Conservation (phyloP, 257 asterid genomes). For the Solanum pennellii region DNA sequence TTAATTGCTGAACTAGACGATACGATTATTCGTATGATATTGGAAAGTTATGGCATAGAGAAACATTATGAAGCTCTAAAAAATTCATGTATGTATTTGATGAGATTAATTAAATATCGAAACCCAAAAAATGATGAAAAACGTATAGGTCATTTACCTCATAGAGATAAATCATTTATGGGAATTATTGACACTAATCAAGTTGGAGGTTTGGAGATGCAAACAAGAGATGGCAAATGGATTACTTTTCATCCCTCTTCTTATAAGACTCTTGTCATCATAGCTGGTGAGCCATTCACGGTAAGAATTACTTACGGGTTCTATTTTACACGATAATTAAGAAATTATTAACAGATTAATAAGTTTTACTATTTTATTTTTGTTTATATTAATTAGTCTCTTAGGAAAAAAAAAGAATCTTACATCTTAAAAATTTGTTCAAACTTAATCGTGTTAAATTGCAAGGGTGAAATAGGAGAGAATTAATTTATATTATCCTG, state of each 20-base stretch:
- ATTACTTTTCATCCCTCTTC: conserved; percentile 20
- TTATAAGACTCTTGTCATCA: conserved; percentile 7
- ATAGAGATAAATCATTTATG: conserved; percentile 34
- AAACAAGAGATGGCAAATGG: conserved; percentile 35
- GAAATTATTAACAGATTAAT: too few species aligned
- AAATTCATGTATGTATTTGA: conserved; percentile 14
- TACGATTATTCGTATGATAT: conserved; percentile 20
- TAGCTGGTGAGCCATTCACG: conserved; percentile 41
- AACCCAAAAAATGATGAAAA: conserved; percentile 1
- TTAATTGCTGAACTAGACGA: conserved; percentile 10
- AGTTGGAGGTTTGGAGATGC: conserved; percentile 30
- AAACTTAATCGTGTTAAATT: not conserved
- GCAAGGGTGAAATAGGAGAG: not conserved
- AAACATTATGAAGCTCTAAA: conserved; percentile 11
- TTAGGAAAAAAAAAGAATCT: not conserved
- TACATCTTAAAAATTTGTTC: too few species aligned
- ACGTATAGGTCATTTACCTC: conserved; percentile 21
- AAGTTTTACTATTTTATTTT: too few species aligned
- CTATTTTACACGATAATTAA: not conserved
- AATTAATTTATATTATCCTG: too few species aligned
- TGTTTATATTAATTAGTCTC: not conserved
- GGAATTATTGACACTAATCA: conserved; percentile 25
- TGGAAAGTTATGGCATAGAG: conserved; percentile 28
- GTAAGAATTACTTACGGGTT: not conserved
- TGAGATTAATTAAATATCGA: conserved; percentile 22